Base-by-base conservation (phyloP, 2,329 filamentous ascomycete species). In the Aspergillus persii region DNA sequence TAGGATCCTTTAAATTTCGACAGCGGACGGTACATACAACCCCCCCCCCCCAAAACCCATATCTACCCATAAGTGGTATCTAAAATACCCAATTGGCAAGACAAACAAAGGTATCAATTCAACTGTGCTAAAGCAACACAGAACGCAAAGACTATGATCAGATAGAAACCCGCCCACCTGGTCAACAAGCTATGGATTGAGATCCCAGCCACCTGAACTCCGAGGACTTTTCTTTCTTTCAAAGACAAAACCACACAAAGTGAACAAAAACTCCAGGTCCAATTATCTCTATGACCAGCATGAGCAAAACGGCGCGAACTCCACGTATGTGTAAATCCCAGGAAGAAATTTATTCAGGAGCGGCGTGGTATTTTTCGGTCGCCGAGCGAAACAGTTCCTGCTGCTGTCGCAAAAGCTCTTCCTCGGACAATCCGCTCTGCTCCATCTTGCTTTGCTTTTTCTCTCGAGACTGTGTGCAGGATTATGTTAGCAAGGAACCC, bases 401-500 rank as follows among this genome's bases (percentile, higher is more conserved):
- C 74, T 99, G 95, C 70, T 96, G 86, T 52, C 89, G 85, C 58
- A 95, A 86, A 52, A 99, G 83, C 76, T 99, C 90, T 68, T 97
- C 95, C 73, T 96, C 88, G 0, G 90, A 90, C 79, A 98, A 84
- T 56, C 94, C 94, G 73, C 92, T 96, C 74, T 95, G 90, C 69
- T 96, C 94, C 71, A 98, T 92, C 79, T 98, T 98, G 77, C 93
- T 96, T 65, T 93, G 90, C 78, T 97, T 96, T 83, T 96, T 96
- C 79, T 99, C 95, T 51, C 94, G 90, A 31, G 90, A 91, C 92
- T 96, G 71, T 61, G 18, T 12, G 41, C 54, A 57, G 60, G 18
- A 60, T 51, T 64, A 59, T 62, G 60, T 69, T 54, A 66, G 56
- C 41, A 57, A 54, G 44, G 26, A 7, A 15, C 1, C 39, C 11